Evolutionary conservation across 2,329 filamentous ascomycete genomes (phyloP).

Genomic region (Cladophialophora immunda): DNA sequence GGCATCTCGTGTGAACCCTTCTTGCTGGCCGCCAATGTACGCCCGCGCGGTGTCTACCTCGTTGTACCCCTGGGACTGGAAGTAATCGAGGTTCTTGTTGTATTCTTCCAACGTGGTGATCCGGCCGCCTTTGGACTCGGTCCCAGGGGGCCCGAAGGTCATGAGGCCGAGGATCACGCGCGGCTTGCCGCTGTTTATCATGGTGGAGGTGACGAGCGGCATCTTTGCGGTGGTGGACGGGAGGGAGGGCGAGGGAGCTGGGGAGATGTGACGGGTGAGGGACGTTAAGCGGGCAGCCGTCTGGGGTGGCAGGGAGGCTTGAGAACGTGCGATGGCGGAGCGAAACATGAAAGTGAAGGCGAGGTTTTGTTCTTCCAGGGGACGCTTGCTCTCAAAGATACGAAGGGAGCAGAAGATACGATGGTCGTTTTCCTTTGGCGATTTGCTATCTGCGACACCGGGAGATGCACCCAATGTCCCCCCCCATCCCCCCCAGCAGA

Average conservation of each 20-base stretch:
- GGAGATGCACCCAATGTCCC: not conserved
- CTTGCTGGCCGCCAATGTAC: slow-evolving; percentile 77
- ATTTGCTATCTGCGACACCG: not conserved
- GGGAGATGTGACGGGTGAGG: slow-evolving; percentile 10
- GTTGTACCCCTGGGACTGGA: slow-evolving; percentile 76
- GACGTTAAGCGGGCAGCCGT: slow-evolving; percentile 1
- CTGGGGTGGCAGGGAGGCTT: slow-evolving; percentile 1
- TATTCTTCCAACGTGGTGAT: slow-evolving; percentile 67
- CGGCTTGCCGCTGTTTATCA: slow-evolving; percentile 55
- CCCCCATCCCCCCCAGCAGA: not conserved
- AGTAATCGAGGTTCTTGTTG: slow-evolving; percentile 27
- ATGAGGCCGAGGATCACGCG: slow-evolving; percentile 84
- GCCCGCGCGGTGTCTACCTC: slow-evolving; percentile 84
- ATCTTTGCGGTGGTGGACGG: slow-evolving; percentile 25
- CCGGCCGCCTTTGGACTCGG: slow-evolving; percentile 69
- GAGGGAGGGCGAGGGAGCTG: slow-evolving; percentile 11
- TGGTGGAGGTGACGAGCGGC: slow-evolving; percentile 35
- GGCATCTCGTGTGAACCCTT: slow-evolving; percentile 78
- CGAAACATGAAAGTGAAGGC: not conserved
- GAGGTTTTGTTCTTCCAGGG: not conserved
- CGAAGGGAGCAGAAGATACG: not conserved
- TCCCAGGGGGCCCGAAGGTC: slow-evolving; percentile 74
- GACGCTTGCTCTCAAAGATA: not conserved
- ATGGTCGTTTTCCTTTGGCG: not conserved
- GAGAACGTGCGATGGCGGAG: not conserved